phyloP scores from a whole-genome alignment of 768 basidiomycete genomes.

The Thelephora ganbajun region DNA sequence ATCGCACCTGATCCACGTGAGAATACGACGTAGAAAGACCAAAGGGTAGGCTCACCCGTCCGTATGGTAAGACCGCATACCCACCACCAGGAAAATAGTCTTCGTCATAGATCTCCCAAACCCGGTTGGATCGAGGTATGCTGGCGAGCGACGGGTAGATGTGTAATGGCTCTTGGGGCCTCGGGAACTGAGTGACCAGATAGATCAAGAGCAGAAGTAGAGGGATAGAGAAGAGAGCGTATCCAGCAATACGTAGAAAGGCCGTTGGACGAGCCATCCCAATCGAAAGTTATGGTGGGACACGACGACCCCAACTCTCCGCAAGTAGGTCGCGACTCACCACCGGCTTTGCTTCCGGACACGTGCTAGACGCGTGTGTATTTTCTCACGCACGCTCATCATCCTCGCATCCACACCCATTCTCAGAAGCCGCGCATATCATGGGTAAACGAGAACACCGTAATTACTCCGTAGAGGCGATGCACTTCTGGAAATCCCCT shows the following conservation, averaged over 20 bases:
- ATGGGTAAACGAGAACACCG: no score
- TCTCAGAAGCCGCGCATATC: no score
- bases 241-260: constrained; percentile 29
- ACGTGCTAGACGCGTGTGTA: no score
- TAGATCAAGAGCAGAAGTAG: constrained; percentile 40
- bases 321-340: neutral
- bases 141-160: constrained; percentile 48
- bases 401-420: no score
- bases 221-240: constrained; percentile 46
- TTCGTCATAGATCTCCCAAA: constrained; percentile 64
- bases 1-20: constrained; percentile 36
- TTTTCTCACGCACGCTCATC: no score
- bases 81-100: constrained; percentile 49
- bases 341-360: no score
- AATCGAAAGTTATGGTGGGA: no score
- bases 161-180: constrained; percentile 33
- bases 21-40: neutral
- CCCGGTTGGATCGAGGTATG: constrained; percentile 36
- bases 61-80: constrained; percentile 53
- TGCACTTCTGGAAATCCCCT: constrained; percentile 62
- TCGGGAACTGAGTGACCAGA: constrained; percentile 52
- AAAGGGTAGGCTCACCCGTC: constrained; percentile 15
- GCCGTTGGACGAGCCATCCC: constrained; percentile 13
- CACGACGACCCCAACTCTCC: no score
- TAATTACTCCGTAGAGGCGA: neutral